phyloP scores from a whole-genome alignment of 352 stramenopile species.

The Blastocystis sp. region DNA sequence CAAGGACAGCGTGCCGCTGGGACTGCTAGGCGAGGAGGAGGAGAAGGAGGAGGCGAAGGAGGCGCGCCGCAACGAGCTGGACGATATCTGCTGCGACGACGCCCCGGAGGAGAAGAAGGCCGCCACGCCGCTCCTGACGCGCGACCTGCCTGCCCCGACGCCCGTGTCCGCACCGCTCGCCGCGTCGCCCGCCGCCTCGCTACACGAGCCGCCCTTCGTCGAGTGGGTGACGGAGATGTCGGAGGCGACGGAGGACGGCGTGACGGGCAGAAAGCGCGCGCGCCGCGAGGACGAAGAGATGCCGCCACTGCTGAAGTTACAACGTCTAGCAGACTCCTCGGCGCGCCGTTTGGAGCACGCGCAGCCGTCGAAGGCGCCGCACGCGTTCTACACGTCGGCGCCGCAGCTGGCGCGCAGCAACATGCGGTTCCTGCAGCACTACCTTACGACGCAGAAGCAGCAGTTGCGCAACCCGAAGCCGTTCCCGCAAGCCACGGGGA shows the following conservation, averaged over 20 bases:
- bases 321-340: neutral
- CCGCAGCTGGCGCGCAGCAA: constrained; percentile 48
- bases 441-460: constrained; percentile 16
- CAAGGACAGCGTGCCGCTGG: neutral
- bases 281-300: neutral
- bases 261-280: too few species aligned
- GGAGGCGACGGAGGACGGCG: neutral
- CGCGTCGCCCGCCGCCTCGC: neutral
- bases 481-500: constrained; percentile 3
- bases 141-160: neutral
- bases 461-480: constrained; percentile 42
- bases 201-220: neutral
- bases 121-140: neutral
- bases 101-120: neutral
- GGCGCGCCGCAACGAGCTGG: neutral
- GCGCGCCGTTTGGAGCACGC: neutral
- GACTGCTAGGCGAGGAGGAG: neutral
- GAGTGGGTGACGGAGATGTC: neutral
- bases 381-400: constrained; percentile 20
- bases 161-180: neutral
- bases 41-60: neutral
- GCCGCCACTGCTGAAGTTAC: constrained; percentile 31
- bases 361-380: neutral
- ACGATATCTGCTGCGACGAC: neutral
- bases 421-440: constrained; percentile 37